Evolutionary conservation across 2,329 filamentous ascomycete genomes (phyloP).

Genomic region (Aspergillus clavatus): DNA sequence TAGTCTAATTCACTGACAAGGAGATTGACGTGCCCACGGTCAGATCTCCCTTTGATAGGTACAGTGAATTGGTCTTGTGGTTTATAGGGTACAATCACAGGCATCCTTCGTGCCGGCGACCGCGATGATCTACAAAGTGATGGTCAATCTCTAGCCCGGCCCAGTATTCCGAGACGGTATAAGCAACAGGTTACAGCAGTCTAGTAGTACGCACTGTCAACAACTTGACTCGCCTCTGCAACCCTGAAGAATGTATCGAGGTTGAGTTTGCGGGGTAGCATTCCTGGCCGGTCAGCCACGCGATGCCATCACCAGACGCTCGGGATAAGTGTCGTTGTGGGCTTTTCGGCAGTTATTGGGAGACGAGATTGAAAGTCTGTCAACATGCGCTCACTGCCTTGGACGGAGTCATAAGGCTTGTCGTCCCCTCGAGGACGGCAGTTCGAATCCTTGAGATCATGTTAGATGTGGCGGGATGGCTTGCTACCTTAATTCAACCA

Average conservation of each 20-base stretch:
- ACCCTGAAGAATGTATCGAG: conserved; percentile 1
- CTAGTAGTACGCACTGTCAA: not conserved
- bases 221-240: not conserved
- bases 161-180: not conserved
- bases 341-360: not conserved
- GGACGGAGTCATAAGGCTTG: not conserved
- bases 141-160: not conserved
- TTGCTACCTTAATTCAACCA: not conserved
- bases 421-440: not conserved
- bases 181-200: not conserved
- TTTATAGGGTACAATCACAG: not conserved
- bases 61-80: not conserved
- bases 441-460: not conserved
- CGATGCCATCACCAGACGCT: conserved; percentile 16
- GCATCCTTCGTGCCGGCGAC: not conserved
- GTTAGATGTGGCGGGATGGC: not conserved
- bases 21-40: not conserved
- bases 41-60: not conserved
- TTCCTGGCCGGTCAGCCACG: conserved; percentile 11
- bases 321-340: conserved; percentile 3
- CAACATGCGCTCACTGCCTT: not conserved
- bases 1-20: not conserved
- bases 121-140: not conserved
- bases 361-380: not conserved
- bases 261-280: conserved; percentile 8